Evolutionary conservation across 2,329 filamentous ascomycete genomes (phyloP), one percentile per base, ranked within the genome.

Genomic region (Neurospora sp.): DNA sequence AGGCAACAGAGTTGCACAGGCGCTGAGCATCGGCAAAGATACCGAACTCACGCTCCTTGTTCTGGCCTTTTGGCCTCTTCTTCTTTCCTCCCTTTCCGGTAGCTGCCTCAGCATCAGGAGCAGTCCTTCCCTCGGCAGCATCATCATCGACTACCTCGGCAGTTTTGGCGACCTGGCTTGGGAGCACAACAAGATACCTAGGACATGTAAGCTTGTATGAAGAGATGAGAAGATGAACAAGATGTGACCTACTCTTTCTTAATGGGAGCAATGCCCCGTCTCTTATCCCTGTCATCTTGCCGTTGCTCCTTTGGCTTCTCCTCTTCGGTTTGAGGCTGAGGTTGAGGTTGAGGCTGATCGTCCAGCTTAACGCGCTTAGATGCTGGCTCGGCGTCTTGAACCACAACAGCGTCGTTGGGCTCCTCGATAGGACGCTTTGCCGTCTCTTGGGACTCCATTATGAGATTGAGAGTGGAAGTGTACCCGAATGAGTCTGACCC

Each of bases 31-130:
- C 95, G 72, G 88, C 86, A 58, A 93, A 96, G 73, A 85, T 89
- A 68, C 93, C 93, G 78, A 96, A 97, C 62, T 87, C 87, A 70
- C 95, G 91, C 74, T 88, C 88, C 73, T 90, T 93, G 80, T 98
- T 97, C 80, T 97, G 93, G 66, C 84, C 84, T 73, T 88, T 75
- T 77, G 90, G 90, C 77, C 87, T 86, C 74, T 77, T 78, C 67
- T 77, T 81, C 75, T 78, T 78, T 72, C 78, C 80, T 66, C 71
- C 81, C 78, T 73, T 73, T 6, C 72, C 72, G 36, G 77, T 73
- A 33, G 73, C 73, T 42, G 74, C 75, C 43, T 75, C 73, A 10
- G 70, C 52, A 38, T 74, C 76, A 6, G 71, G 72, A 9, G 71
- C 72, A 1, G 73, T 76, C 19, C 82, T 80, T 19, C 80, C 83